phyloP scores from a whole-genome alignment of 2,329 filamentous ascomycete species.

The Phialophora expanda region DNA sequence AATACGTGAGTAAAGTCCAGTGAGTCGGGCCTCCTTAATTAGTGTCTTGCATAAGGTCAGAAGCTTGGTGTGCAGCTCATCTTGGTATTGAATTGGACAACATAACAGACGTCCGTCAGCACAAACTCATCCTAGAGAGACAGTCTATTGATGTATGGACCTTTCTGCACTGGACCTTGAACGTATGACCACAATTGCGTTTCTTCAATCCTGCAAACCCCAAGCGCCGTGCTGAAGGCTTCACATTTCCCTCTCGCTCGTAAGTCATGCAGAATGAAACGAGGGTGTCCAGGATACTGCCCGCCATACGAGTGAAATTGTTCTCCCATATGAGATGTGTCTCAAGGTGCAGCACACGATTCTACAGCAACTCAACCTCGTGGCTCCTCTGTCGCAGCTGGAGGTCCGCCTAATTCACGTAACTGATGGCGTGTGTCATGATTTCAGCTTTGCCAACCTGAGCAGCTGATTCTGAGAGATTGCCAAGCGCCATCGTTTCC shows the following conservation, averaged over 20 bases:
- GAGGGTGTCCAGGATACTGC: not conserved
- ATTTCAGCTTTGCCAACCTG: conserved; percentile 1
- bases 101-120: not conserved
- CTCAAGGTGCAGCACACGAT: not conserved
- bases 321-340: not conserved
- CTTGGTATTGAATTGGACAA: too few species aligned
- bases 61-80: not conserved
- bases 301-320: not conserved
- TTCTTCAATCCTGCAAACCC: not conserved
- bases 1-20: not conserved
- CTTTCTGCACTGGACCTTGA: too few species aligned
- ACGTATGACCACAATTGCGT: too few species aligned
- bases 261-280: not conserved
- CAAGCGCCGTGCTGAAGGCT: not conserved
- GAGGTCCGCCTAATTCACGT: not conserved
- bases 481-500: not conserved
- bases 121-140: not conserved
- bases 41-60: not conserved
- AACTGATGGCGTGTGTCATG: not conserved
- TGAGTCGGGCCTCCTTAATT: not conserved
- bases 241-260: not conserved
- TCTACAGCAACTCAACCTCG: not conserved
- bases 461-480: not conserved
- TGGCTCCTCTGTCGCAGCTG: not conserved
- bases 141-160: not conserved